These are phyloP conservation scores for Dothistroma pini DNA, from an alignment of 2,329 filamentous ascomycete genomes.

Conservation along the genomic window DNA sequence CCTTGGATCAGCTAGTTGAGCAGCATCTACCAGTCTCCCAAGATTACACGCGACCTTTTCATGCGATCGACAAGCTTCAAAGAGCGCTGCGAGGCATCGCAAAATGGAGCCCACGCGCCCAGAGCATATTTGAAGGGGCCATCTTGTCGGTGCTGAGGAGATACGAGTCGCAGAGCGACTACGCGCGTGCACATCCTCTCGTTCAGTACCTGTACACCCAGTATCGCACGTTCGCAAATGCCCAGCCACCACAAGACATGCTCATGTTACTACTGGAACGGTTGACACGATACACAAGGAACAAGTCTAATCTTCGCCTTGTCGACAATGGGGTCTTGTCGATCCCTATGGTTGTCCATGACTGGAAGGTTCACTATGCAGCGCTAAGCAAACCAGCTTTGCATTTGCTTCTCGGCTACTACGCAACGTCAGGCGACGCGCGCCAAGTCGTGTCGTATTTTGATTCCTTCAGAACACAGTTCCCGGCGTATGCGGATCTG, in stretches of 20 bases:
- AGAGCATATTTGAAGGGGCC: background rate
- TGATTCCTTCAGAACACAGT: conserved; percentile 27
- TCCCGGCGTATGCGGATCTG: conserved; percentile 22
- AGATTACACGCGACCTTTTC: background rate
- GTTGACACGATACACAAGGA: conserved; percentile 6
- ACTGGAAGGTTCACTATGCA: conserved; percentile 28
- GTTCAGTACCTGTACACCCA: conserved; percentile 13
- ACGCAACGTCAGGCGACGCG: conserved; percentile 36
- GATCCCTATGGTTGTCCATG: conserved; percentile 18
- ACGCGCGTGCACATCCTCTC: background rate
- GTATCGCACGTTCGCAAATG: conserved; percentile 6
- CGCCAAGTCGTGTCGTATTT: conserved; percentile 35
- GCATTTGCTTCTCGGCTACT: conserved; percentile 23
- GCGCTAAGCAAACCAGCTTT: conserved; percentile 20
- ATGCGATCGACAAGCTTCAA: background rate
- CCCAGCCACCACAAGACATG: conserved; percentile 11
- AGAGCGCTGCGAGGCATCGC: background rate
- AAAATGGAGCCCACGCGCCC: conserved; percentile 3
- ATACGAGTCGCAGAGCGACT: background rate
- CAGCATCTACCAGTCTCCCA: background rate
- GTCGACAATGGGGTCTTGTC: background rate
- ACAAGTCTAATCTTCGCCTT: background rate
- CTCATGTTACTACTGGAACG: conserved; percentile 15
- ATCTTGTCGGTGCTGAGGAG: conserved; percentile 2
- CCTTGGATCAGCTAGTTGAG: background rate